These are phyloP conservation scores for Clarireedia hainanense DNA, from an alignment of 2,329 filamentous ascomycete species.

Conservation along the genomic window DNA sequence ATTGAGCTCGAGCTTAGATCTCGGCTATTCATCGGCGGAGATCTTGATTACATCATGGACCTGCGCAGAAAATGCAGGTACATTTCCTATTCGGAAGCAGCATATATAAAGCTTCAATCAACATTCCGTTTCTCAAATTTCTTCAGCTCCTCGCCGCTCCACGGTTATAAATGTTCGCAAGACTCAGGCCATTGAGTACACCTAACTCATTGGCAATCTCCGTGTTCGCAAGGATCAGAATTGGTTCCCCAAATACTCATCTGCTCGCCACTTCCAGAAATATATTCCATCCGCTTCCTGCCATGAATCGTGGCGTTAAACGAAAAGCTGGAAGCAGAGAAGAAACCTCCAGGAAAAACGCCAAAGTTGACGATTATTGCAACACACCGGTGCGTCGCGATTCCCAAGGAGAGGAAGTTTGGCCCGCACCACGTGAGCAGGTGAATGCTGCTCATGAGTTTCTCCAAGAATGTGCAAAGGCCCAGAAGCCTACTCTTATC, in stretches of 20 bases:
- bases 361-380: constrained; percentile 23
- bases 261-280: neutral
- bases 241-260: neutral
- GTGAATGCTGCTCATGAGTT: constrained; percentile 48
- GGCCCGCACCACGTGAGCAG: constrained; percentile 52
- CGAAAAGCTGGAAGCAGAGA: constrained; percentile 11
- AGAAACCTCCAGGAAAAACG: constrained; percentile 10
- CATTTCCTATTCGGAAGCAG: too few species aligned
- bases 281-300: neutral
- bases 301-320: constrained; percentile 14
- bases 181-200: neutral
- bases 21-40: too few species aligned
- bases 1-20: too few species aligned
- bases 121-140: too few species aligned
- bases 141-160: too few species aligned
- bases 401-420: constrained; percentile 34
- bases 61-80: too few species aligned
- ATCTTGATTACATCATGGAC: too few species aligned
- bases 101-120: too few species aligned
- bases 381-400: constrained; percentile 10
- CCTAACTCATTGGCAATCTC: neutral
- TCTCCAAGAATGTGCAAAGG: constrained; percentile 47
- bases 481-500: constrained; percentile 47
- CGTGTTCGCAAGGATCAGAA: neutral
- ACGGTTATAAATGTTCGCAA: neutral